Base-by-base conservation (phyloP, 2,329 filamentous ascomycete genomes). In the Neocatenulostroma microsporum region DNA sequence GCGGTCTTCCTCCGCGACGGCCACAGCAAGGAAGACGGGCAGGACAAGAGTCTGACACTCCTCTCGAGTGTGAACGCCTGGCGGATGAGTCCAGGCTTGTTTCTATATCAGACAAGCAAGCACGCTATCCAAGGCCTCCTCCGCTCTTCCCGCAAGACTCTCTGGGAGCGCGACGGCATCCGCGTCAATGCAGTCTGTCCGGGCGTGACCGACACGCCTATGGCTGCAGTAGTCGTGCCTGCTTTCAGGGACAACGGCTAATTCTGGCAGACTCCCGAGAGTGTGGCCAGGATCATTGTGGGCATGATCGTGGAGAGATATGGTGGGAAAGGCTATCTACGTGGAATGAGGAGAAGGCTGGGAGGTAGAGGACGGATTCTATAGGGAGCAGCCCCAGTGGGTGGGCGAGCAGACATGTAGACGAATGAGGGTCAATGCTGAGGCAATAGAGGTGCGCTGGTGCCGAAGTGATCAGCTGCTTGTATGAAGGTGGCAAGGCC, bases 21-120 rank as follows among this genome's bases (percentile, higher is more conserved):
- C 54, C 40, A 33, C 15, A 24, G 23, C n/a, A 24, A 24, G 23
- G 23, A 24, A 8, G 23, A 24, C 23, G 2, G 45, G 47, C 11
- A 49, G 49, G 62, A 68, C 40, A 62, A 62, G 18, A 66, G 62
- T 5, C 52, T 69, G 30, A 59, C 60, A 0, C 54, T 70, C 4
- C 54, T 69, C 20, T 64, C 66, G 26, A 71, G 64, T 8, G 59
- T 66, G 2, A 67, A 68, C 2, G 69, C 68, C 6, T 70, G 72
- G 47, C 68, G 64, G 8, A 66, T 69, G 24, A 61, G 62, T 4
- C 67, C 70, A 0, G 66, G 67, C 0, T 49, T 72, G 2, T 65
- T 64, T 32, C 52, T 69, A 21, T 73, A 73, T 42, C 51, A 53
- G 42, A 46, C 41, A 3, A 46, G 43, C 2, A 54, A 54, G 27